Evolutionary conservation across 176 grass and related monocot genomes (phyloP).

Genomic region (Areca catechu): DNA sequence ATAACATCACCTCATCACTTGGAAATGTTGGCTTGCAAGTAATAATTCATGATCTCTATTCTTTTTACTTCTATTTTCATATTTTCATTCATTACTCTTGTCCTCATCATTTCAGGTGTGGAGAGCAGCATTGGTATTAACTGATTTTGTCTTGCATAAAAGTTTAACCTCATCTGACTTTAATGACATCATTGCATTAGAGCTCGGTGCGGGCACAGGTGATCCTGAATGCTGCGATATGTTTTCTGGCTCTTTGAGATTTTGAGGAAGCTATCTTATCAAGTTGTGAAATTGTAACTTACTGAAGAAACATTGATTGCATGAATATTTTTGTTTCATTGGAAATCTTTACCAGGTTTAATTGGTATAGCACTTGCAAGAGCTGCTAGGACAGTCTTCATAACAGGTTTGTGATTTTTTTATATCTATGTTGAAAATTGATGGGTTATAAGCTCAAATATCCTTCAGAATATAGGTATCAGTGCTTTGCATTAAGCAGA

Average conservation of each 20-base stretch:
- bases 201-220: slow-evolving; percentile 89
- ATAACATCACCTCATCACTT: slow-evolving; percentile 67
- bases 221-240: neutral
- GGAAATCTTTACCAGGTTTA: slow-evolving; percentile 44
- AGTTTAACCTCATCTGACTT: slow-evolving; percentile 55
- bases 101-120: slow-evolving; percentile 46
- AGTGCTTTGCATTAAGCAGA: too few species aligned
- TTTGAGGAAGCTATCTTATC: too few species aligned
- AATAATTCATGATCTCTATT: neutral
- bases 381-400: slow-evolving; percentile 44
- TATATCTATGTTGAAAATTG: neutral
- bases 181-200: slow-evolving; percentile 48
- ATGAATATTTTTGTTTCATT: neutral
- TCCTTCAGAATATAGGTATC: neutral
- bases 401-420: slow-evolving; percentile 50
- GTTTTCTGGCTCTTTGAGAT: neutral
- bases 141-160: slow-evolving; percentile 62
- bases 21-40: slow-evolving; percentile 70
- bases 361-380: slow-evolving; percentile 46
- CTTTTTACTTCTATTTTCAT: neutral
- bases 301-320: too few species aligned
- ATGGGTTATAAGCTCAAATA: neutral
- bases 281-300: too few species aligned
- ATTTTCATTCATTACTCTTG: neutral
- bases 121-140: slow-evolving; percentile 57